phyloP scores from a whole-genome alignment of 2,329 filamentous ascomycete genomes.

The Amylocarpus encephaloides region DNA sequence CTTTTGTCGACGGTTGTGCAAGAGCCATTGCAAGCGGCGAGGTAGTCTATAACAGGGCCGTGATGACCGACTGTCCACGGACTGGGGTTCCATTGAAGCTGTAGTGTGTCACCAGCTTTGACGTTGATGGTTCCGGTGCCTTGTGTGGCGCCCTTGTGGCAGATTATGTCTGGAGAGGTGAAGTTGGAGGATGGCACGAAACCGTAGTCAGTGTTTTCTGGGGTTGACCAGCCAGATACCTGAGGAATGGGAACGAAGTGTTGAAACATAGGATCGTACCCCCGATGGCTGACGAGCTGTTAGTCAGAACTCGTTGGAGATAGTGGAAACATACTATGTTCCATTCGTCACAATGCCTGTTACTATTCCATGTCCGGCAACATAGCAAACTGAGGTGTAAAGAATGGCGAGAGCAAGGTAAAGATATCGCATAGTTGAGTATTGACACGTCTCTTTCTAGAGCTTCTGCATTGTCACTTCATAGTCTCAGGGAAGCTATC shows the following conservation, averaged over 20 bases:
- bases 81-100: conserved; percentile 49
- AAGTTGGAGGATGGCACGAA: not conserved
- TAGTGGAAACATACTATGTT: not conserved
- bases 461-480: no score
- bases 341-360: not conserved
- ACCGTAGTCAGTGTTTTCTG: not conserved
- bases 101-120: conserved; percentile 49
- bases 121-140: conserved; percentile 45
- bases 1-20: conserved; percentile 34
- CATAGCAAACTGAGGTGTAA: not conserved
- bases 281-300: not conserved
- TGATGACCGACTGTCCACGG: conserved; percentile 52
- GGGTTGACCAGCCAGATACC: not conserved
- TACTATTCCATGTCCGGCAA: not conserved
- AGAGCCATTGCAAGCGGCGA: conserved; percentile 26
- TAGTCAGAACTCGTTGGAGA: not conserved
- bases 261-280: not conserved
- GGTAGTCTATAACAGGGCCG: conserved; percentile 24
- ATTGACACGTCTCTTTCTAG: no score
- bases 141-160: conserved; percentile 49
- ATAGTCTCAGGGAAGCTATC: no score
- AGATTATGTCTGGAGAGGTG: conserved; percentile 46
- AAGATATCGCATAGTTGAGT: no score
- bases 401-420: no score
- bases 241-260: not conserved